Conservation (phyloP, 169 alveolate genomes). For the Eimeria praecox region DNA sequence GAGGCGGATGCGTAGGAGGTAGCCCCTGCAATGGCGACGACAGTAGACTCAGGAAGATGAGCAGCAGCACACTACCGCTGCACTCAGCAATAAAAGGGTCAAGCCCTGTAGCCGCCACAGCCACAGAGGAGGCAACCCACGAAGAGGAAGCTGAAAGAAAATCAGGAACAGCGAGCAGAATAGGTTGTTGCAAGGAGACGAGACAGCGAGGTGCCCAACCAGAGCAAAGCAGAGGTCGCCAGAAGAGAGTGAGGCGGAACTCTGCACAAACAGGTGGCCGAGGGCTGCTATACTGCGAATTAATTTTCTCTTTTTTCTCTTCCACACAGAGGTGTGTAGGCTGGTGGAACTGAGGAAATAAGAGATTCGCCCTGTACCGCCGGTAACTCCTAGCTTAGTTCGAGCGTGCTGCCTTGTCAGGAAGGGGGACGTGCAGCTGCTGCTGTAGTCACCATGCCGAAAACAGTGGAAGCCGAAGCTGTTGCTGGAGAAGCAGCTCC, state of each 20-base stretch:
- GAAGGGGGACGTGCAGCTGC: neutral
- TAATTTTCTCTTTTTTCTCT: neutral
- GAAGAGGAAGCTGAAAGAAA: neutral
- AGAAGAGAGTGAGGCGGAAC: neutral
- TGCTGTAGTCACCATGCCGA: neutral
- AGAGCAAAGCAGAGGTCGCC: neutral
- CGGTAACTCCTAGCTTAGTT: neutral
- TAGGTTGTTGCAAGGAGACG: neutral
- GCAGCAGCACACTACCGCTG: neutral
- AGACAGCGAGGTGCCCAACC: neutral
- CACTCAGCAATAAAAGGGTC: neutral
- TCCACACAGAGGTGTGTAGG: neutral
- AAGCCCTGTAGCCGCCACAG: neutral
- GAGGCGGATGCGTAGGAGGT: neutral
- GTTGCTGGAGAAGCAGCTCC: neutral
- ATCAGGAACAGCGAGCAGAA: neutral
- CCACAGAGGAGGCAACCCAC: neutral
- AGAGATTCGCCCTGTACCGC: neutral
- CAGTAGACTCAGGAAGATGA: neutral
- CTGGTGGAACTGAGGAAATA: neutral
- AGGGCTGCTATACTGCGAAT: neutral
- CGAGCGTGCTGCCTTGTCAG: constrained; percentile 2
- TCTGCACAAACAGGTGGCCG: neutral
- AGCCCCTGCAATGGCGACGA: neutral
- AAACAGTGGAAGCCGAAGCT: neutral